Evolutionary conservation across 208 protist species (phyloP), one percentile per base, ranked within the genome.

Genomic region (Acanthamoeba divionensis): DNA sequence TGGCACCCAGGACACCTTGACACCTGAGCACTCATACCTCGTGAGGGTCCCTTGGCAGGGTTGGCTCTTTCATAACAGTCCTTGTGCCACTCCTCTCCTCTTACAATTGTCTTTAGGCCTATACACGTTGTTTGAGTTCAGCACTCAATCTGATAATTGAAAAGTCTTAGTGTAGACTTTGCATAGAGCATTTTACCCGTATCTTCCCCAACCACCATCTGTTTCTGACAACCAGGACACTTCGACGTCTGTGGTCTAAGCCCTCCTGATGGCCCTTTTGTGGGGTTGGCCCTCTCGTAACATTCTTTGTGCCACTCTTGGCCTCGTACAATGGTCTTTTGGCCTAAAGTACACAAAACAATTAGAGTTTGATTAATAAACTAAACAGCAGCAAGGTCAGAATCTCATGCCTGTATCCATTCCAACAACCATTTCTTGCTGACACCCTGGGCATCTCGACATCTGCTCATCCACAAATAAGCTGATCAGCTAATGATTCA

Each of bases 251-350:
- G 73, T 8, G 48, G 29, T 4, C 31, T 52, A 15, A 83, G 73
- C 1, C 73, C 73, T 21, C 26, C 24, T 2, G 73, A 18, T n/a
- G 73, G 73, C 0, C 73, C 73, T n/a, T 60, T 52, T 55, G n/a
- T 9, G 21, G 75, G 75, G 29, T 85, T 48, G 13, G 75, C 75
- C 45, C 52, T 73, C 31, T 73, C 47, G 44, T 82, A 82, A 29
- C 71, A 82, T 31, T 48, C 47, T 31, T 48, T 82, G 71, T 82
- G 71, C 69, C 69, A 79, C 24, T 79, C 69, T 47, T 79, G 69
- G 44, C 69, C 69, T 4, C 12, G 5, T 0, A 52, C 5, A 29
- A 79, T 54, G 69, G 69, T 79, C 69, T 79, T 79, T 60, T n/a
- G 18, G 52, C 18, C n/a, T 24, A n/a, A 18, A 60, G n/a, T 18